A percentile compares a stretch with the other conserved stretches of the same genome.
phyloP scores from a whole-genome alignment of 441 rosid species.

The Mallotus japonicus region DNA sequence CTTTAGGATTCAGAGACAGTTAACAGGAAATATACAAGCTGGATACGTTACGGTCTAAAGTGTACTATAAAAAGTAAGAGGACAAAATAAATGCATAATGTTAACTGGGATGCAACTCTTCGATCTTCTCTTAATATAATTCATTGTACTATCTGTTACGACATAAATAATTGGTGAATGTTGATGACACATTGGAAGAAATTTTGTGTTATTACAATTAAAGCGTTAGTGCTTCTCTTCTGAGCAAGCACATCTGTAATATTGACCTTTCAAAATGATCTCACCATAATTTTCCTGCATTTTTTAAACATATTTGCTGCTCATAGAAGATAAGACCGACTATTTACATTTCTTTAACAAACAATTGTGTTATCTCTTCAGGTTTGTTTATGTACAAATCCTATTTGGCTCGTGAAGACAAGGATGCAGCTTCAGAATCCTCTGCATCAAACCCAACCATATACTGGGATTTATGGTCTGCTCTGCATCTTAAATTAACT shows the following conservation, averaged over 20 bases:
- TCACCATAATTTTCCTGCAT: background rate
- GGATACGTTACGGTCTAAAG: background rate
- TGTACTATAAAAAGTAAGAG: background rate
- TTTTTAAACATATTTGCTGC: constrained; percentile 1
- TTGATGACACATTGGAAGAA: background rate
- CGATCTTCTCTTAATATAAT: background rate
- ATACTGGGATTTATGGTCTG: constrained; percentile 84
- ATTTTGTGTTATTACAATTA: background rate
- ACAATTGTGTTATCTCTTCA: constrained; percentile 27
- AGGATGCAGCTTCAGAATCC: constrained; percentile 94
- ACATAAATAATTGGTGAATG: background rate
- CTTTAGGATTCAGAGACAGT: background rate
- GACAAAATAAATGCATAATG: background rate
- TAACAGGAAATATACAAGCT: background rate
- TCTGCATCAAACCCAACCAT: constrained; percentile 65
- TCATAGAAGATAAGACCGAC: constrained; percentile 3
- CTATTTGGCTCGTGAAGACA: constrained; percentile 93
- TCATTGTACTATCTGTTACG: background rate
- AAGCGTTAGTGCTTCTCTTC: background rate
- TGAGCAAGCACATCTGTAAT: background rate
- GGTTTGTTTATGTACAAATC: constrained; percentile 92
- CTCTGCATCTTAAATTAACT: constrained; percentile 35
- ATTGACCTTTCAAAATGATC: background rate
- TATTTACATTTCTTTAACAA: background rate
- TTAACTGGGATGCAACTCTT: background rate